Conservation (phyloP, 2,329 filamentous ascomycete species). For the Alternaria gansuensis region DNA sequence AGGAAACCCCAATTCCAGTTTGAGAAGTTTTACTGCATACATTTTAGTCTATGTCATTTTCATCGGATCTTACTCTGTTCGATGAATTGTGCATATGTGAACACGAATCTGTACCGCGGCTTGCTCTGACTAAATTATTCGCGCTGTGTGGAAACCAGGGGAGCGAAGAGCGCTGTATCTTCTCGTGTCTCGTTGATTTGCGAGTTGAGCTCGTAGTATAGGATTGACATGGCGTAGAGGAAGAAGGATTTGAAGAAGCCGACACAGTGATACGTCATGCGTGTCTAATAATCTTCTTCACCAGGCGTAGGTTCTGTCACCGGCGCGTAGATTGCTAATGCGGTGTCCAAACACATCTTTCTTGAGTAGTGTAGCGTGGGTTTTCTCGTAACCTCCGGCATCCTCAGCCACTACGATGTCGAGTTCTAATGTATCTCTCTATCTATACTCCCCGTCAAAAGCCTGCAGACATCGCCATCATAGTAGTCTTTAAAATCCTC, state of each 20-base stretch:
- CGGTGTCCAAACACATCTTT: constrained; percentile 58
- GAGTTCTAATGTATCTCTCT: no score
- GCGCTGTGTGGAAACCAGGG: not conserved
- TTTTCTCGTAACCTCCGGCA: constrained; percentile 36
- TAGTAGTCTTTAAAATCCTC: no score
- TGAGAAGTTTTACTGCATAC: not conserved
- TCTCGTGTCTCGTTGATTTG: constrained; percentile 29
- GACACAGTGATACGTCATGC: constrained; percentile 29
- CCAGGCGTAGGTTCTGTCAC: constrained; percentile 13
- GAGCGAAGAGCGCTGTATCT: constrained; percentile 3
- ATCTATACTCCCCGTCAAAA: no score
- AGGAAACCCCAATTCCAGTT: not conserved
- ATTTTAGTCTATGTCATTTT: not conserved
- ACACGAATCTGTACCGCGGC: not conserved
- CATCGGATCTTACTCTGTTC: not conserved
- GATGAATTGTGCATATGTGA: not conserved
- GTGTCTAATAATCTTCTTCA: constrained; percentile 37
- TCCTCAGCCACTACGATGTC: no score
- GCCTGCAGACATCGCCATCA: no score
- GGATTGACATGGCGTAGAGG: constrained; percentile 34
- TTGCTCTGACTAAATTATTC: not conserved
- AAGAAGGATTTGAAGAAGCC: constrained; percentile 40
- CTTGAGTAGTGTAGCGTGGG: constrained; percentile 60
- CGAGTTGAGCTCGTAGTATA: constrained; percentile 37
- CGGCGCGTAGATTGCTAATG: constrained; percentile 33